phyloP scores from a whole-genome alignment of 75 land plant species.

The Selaginella tamariscina region DNA sequence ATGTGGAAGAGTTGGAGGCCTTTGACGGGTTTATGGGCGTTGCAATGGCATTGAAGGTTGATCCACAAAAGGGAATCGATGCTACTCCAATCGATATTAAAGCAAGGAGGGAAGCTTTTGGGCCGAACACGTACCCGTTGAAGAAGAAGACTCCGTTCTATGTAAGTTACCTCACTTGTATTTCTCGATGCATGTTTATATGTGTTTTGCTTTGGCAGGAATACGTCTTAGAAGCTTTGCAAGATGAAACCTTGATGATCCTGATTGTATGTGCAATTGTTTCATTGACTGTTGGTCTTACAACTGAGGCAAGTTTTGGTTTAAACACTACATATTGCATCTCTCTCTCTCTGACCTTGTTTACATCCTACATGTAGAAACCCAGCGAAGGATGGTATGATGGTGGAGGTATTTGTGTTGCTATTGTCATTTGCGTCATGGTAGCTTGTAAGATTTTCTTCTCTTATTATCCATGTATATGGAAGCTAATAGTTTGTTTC shows the following conservation, averaged over 20 bases:
- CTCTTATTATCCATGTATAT: not conserved
- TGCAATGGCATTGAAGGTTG: slow-evolving; percentile 19
- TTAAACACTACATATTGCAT: not conserved
- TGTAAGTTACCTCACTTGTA: slow-evolving; percentile 1
- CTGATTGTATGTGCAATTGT: slow-evolving; percentile 1
- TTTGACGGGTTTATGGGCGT: slow-evolving; percentile 21
- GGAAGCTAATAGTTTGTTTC: not conserved
- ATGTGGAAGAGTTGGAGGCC: slow-evolving; percentile 11
- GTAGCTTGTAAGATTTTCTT: slow-evolving; percentile 10
- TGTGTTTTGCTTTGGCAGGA: not conserved
- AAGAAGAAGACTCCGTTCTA: slow-evolving; percentile 21
- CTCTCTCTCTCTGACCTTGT: not conserved
- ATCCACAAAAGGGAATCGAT: slow-evolving; percentile 30
- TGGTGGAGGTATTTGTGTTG: slow-evolving; percentile 7
- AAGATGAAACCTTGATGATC: slow-evolving; percentile 10
- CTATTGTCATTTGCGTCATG: slow-evolving; percentile 2
- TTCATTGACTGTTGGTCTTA: slow-evolving; percentile 2
- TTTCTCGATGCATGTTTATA: not conserved
- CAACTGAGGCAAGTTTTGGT: slow-evolving; percentile 4
- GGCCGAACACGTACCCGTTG: slow-evolving; percentile 29
- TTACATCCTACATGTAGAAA: not conserved
- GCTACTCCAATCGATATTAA: slow-evolving; percentile 19
- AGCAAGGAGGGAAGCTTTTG: slow-evolving; percentile 20
- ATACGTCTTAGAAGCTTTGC: slow-evolving; percentile 7
- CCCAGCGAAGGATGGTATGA: slow-evolving; percentile 11